These are phyloP conservation scores for Candida sphagnicola DNA, from an alignment of 805 yeast genomes.

Conservation along the genomic window DNA sequence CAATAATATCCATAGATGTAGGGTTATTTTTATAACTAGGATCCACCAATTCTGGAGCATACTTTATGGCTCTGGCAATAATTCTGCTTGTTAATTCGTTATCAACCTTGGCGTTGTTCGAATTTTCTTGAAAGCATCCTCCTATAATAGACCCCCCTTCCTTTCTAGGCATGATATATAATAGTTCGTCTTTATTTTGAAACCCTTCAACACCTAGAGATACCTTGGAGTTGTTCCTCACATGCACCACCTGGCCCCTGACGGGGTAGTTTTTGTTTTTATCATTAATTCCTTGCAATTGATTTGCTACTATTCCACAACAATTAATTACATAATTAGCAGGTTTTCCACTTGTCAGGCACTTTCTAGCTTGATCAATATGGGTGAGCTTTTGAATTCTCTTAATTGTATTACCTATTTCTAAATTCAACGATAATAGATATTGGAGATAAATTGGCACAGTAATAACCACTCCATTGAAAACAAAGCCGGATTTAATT, in stretches of 20 bases:
- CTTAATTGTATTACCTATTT: conserved; percentile 45
- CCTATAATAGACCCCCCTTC: conserved; percentile 74
- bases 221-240: conserved; percentile 36
- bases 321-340: conserved; percentile 56
- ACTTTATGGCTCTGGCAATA: conserved; percentile 39
- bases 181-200: conserved; percentile 36
- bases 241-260: conserved; percentile 57
- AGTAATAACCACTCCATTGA: conserved; percentile 55
- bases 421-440: conserved; percentile 42
- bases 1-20: conserved; percentile 23
- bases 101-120: conserved; percentile 26
- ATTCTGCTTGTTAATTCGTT: conserved; percentile 45
- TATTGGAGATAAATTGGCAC: conserved; percentile 55
- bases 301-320: conserved; percentile 48
- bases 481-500: conserved; percentile 42
- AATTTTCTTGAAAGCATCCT: conserved; percentile 35
- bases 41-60: conserved; percentile 37
- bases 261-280: conserved; percentile 41
- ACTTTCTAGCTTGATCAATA: conserved; percentile 46
- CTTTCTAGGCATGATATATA: conserved; percentile 64
- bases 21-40: conserved; percentile 22
- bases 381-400: conserved; percentile 35
- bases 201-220: conserved; percentile 32
- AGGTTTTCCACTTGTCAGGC: conserved; percentile 26
- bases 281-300: conserved; percentile 45